Evolutionary conservation across 116 monocot species (phyloP), one percentile per base, ranked within the genome.

Genomic region (Zostera marina): DNA sequence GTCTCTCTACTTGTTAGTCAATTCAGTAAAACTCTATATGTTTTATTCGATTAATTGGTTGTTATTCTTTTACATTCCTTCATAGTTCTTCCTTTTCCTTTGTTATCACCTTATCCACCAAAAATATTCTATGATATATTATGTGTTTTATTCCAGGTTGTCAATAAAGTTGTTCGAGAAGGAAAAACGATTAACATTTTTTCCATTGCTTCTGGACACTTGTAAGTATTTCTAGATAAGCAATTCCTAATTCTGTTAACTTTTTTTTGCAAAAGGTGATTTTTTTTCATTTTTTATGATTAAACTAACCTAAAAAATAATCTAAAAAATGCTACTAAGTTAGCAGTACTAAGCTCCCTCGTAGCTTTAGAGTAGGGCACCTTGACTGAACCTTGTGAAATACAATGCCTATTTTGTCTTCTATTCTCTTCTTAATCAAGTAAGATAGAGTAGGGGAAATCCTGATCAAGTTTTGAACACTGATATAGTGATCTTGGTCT

Each of bases 191-290:
- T 96, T 52, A 96, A 96, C 61, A 85, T 96, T 61, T 96, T 96
- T 67, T 96, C 94, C 60, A 73, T 96, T 78, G 94, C 94, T 65
- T 96, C 94, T 53, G 94, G 94, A 6, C 94, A 96, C 57, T 66
- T 96, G 94, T 96, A 68, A 79, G 94, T 59, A 22, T 44, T 48
- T 64, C 32, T 32, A 32, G 32, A 32, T 32, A 32, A 32, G 0
- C 5, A 32, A 32, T 20, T 44, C 22, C 58, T 20, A 14, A 14
- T 47, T 12, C 13, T 8, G 1, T 59, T 5, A 8, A 11, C 43
- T 59, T 59, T 16, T 19, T 14, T 57, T 59, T 2, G 5, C 5
- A 32, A 5, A 5, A 32, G n/a, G n/a, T n/a, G n/a, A 32, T 32
- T 32, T 32, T 26, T 32, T 32, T 32, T 32, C n/a, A n/a, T n/a